Conservation (phyloP, 2,329 filamentous ascomycete species). For the Colletotrichum tabaci region DNA sequence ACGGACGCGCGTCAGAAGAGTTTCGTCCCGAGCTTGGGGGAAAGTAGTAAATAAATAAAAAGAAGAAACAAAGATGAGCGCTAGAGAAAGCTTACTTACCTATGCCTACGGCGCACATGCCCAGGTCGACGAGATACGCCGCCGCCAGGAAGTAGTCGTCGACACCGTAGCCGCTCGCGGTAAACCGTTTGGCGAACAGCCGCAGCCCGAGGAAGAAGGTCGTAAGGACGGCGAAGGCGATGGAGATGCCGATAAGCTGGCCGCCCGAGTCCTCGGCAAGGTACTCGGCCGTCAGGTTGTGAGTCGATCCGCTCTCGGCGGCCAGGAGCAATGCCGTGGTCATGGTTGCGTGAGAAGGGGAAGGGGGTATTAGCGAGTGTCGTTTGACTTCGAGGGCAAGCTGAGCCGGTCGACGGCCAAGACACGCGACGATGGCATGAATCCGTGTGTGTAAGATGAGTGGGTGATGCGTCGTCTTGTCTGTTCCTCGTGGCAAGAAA, state of each 20-base stretch:
- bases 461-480: not conserved
- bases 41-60: not conserved
- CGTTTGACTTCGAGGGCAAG: not conserved
- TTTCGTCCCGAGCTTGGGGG: too few species aligned
- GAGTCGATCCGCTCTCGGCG: slow-evolving; percentile 7
- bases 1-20: not conserved
- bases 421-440: slow-evolving; percentile 30
- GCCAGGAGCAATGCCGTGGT: slow-evolving; percentile 7
- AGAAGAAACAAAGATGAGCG: not conserved
- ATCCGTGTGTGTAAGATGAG: slow-evolving; percentile 10
- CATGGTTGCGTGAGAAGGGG: slow-evolving; percentile 6
- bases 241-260: slow-evolving; percentile 45
- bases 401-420: slow-evolving; percentile 40
- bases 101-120: slow-evolving; percentile 38
- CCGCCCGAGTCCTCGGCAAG: slow-evolving; percentile 35
- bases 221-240: slow-evolving; percentile 37
- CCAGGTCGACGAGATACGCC: slow-evolving; percentile 34
- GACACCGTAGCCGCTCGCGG: slow-evolving; percentile 33
- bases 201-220: slow-evolving; percentile 35
- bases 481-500: slow-evolving; percentile 15
- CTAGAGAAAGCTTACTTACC: slow-evolving; percentile 29
- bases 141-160: slow-evolving; percentile 39
- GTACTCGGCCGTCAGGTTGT: slow-evolving; percentile 23
- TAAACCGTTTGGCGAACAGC: slow-evolving; percentile 36
- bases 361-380: too few species aligned